Evolutionary conservation across 305 asterid species (phyloP), one percentile per base, ranked within the genome.

Genomic region (Solanum hybrid): DNA sequence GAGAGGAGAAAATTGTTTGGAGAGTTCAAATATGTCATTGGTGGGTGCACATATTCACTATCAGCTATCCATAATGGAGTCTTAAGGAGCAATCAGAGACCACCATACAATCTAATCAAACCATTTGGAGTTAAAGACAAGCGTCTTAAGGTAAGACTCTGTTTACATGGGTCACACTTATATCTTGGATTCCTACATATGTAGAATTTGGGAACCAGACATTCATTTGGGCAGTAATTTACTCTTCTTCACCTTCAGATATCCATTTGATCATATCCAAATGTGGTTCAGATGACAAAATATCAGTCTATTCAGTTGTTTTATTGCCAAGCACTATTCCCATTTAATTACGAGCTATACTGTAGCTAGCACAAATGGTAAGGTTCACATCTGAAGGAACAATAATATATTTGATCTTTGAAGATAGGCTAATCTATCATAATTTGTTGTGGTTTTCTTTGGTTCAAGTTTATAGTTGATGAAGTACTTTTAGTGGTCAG

Each of bases 11-110:
- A 92, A 89, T 92, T 96, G 75, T 93, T 94, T 87, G 98, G 98
- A 86, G 98, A 95, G 86, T 97, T 97, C 93, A 97, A 95, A 91
- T 97, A 97, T 91, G 98, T 97, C 46, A 97, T 97, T 90, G 97
- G 99, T 91, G 98, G 98, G 90, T 93, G 95, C 88, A 92, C 96
- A 46, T 96, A 94, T 88, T 96, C 99, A 51, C 99, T 97, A 87
- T 96, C 98, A 86, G 97, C 94, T 74, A 95, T 96, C 51, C 93
- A 95, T 35, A 96, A 95, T 87, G 98, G 99, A 90, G 91, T 96
- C 90, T 94, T 97, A 90, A 95, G 99, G 95, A 96, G 94, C 89
- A 95, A 97, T 92, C 98, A 96, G 91, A 95, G 98, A 90, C 98
- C 98, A 73, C 97, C 99, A 1, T 95, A 97, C 94, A 96, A 94